These are phyloP conservation scores for Heteromeles arbutifolia DNA, from an alignment of 306 rosid species.

Conservation along the genomic window DNA sequence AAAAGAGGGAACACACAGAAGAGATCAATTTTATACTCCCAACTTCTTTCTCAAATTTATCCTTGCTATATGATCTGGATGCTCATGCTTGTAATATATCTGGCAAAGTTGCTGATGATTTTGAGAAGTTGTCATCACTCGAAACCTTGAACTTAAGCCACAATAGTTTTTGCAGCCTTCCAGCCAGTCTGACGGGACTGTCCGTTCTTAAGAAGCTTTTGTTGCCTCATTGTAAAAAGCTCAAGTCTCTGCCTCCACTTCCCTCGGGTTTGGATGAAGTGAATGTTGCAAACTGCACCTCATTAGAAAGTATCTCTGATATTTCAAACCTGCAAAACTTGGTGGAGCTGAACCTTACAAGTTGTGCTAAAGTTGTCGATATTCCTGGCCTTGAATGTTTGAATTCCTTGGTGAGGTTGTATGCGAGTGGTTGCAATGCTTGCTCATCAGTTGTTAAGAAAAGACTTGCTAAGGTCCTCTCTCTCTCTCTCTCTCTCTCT, in stretches of 20 bases:
- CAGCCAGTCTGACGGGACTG: constrained; percentile 50
- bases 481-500: neutral
- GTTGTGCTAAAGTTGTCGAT: constrained; percentile 43
- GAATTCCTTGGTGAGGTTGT: constrained; percentile 45
- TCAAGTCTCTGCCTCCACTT: constrained; percentile 53
- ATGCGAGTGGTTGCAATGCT: constrained; percentile 39
- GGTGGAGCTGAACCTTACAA: constrained; percentile 43
- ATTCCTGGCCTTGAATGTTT: constrained; percentile 64
- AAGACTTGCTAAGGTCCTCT: constrained; percentile 50
- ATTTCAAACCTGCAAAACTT: constrained; percentile 43
- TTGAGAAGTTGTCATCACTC: constrained; percentile 38
- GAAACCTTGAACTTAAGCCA: constrained; percentile 35
- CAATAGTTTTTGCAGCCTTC: constrained; percentile 48
- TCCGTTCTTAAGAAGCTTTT: constrained; percentile 29
- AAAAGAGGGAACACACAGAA: neutral
- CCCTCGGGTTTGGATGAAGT: constrained; percentile 51
- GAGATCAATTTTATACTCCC: constrained; percentile 24
- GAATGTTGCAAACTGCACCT: constrained; percentile 35
- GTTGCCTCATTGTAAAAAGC: constrained; percentile 31
- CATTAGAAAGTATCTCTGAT: constrained; percentile 39
- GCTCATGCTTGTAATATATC: constrained; percentile 43
- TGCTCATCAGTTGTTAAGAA: constrained; percentile 30
- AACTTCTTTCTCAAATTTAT: constrained; percentile 42
- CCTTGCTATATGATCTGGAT: constrained; percentile 31
- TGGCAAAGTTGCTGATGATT: constrained; percentile 52